Conservation (phyloP, 2,329 filamentous ascomycete genomes). For the Aspergillus fischeri region DNA sequence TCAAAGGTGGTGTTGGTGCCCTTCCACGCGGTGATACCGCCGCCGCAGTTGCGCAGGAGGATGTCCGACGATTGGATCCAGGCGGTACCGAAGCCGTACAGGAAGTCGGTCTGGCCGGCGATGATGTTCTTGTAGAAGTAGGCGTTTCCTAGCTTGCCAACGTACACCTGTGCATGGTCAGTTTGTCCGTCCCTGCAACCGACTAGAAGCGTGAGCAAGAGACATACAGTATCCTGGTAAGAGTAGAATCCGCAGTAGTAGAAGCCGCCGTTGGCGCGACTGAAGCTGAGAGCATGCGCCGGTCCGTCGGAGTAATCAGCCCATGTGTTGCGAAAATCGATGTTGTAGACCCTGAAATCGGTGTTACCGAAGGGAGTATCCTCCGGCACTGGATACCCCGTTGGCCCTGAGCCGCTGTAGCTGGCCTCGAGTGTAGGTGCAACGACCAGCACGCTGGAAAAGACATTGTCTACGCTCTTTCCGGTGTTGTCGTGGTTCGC, state of each 20-base stretch:
- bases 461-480: slow-evolving; percentile 54
- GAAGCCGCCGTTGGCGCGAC: slow-evolving; percentile 62
- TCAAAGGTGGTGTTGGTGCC: slow-evolving; percentile 61
- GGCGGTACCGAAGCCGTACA: slow-evolving; percentile 64
- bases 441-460: slow-evolving; percentile 58
- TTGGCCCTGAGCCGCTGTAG: slow-evolving; percentile 58
- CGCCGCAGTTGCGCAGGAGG: slow-evolving; percentile 57
- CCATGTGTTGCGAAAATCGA: slow-evolving; percentile 62
- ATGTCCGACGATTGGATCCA: slow-evolving; percentile 56
- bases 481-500: slow-evolving; percentile 48
- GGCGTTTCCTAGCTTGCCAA: slow-evolving; percentile 63
- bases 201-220: background rate
- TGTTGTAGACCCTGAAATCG: slow-evolving; percentile 64
- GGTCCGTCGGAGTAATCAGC: slow-evolving; percentile 52
- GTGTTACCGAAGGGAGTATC: slow-evolving; percentile 60
- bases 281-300: slow-evolving; percentile 57
- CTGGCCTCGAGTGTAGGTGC: slow-evolving; percentile 61
- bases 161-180: slow-evolving; percentile 44
- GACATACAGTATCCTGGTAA: slow-evolving; percentile 60
- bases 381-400: slow-evolving; percentile 56
- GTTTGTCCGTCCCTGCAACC: background rate
- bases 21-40: slow-evolving; percentile 67
- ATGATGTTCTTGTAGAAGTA: slow-evolving; percentile 60
- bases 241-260: slow-evolving; percentile 64
- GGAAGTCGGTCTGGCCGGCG: slow-evolving; percentile 64